These are phyloP conservation scores for Pilatotrama ljubarskyi DNA, from an alignment of 768 basidiomycete species.

Conservation along the genomic window DNA sequence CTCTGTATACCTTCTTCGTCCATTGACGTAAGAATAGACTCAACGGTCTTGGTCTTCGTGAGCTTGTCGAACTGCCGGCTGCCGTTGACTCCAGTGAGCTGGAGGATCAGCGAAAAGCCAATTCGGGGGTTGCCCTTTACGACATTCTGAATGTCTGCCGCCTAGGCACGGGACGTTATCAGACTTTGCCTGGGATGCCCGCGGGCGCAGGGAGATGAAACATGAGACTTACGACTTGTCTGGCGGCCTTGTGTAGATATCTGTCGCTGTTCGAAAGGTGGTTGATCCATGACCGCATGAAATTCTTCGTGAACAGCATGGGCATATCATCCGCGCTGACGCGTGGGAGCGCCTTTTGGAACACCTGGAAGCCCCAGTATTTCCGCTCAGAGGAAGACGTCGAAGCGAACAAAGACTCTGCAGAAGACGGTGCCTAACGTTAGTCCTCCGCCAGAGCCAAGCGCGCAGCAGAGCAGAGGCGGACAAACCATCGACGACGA, in stretches of 20 bases:
- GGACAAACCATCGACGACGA: slow-evolving; percentile 81
- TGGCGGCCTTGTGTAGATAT: slow-evolving; percentile 86
- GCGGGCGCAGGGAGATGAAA: background rate
- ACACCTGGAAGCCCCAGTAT: slow-evolving; percentile 94
- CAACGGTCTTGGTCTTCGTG: slow-evolving; percentile 91
- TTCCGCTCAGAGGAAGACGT: slow-evolving; percentile 86
- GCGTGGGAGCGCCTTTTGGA: slow-evolving; percentile 74
- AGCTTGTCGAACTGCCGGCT: slow-evolving; percentile 88
- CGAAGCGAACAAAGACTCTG: slow-evolving; percentile 85
- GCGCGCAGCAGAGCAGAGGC: background rate
- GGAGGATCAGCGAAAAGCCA: slow-evolving; percentile 83
- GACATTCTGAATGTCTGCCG: slow-evolving; percentile 69
- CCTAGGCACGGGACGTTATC: slow-evolving; percentile 43
- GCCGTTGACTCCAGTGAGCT: slow-evolving; percentile 82
- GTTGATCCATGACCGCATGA: slow-evolving; percentile 97
- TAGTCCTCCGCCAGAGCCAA: slow-evolving; percentile 11
- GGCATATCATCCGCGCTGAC: slow-evolving; percentile 67
- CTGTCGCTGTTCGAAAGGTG: slow-evolving; percentile 88
- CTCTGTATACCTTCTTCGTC: slow-evolving; percentile 69
- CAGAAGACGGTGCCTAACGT: background rate
- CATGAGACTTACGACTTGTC: slow-evolving; percentile 63
- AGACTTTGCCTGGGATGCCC: background rate
- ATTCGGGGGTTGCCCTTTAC: slow-evolving; percentile 75
- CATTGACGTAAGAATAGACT: slow-evolving; percentile 76
- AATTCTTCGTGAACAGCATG: slow-evolving; percentile 90